phyloP scores from a whole-genome alignment of 148 eudicot genomes.

The Diospyros kaki region DNA sequence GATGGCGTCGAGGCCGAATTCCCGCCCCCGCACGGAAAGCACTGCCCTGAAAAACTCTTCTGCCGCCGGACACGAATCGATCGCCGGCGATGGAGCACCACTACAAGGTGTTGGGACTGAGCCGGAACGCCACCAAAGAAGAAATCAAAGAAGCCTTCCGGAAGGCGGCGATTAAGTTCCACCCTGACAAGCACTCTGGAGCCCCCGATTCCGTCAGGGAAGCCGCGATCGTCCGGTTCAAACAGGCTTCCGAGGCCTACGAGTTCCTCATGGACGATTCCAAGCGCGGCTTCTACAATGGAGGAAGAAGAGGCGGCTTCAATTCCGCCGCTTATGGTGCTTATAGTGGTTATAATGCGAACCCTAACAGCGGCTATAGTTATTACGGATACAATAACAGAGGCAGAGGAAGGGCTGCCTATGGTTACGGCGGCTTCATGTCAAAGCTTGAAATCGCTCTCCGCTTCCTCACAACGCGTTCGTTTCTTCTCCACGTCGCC shows the following conservation, averaged over 20 bases:
- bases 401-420: background rate
- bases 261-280: conserved; percentile 77
- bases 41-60: no score
- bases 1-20: no score
- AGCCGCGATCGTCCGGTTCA: conserved; percentile 55
- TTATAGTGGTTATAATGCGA: conserved; percentile 6
- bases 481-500: conserved; percentile 55
- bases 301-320: conserved; percentile 5
- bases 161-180: conserved; percentile 68
- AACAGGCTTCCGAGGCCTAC: conserved; percentile 81
- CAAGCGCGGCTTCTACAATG: conserved; percentile 57
- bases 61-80: background rate
- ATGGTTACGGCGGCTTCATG: conserved; percentile 26
- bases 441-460: conserved; percentile 41
- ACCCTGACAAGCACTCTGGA: conserved; percentile 79
- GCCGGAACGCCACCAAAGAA: conserved; percentile 46
- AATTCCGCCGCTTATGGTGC: conserved; percentile 11
- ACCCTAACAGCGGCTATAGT: conserved; percentile 5
- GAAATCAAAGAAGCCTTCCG: conserved; percentile 82
- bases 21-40: no score
- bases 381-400: conserved; percentile 4
- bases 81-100: conserved; percentile 41
- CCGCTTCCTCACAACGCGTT: conserved; percentile 48
- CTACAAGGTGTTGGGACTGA: conserved; percentile 63
- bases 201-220: conserved; percentile 53